A percentile compares a stretch with the other conserved stretches of the same genome.
Conservation (phyloP, 2,329 filamentous ascomycete genomes). For the Alternaria metachromatica region DNA sequence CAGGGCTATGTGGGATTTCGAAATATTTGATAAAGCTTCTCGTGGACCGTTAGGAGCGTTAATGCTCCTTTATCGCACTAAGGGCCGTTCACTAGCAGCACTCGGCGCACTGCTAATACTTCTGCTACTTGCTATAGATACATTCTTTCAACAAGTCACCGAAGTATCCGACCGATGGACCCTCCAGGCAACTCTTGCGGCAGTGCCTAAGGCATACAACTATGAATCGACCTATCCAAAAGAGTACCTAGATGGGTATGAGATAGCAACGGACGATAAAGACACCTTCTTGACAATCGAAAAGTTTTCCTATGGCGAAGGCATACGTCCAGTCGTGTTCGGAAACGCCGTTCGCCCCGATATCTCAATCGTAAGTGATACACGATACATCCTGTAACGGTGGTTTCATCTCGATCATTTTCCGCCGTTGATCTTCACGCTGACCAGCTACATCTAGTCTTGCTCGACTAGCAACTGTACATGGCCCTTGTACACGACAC, state of each 20-base stretch:
- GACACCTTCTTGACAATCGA: background rate
- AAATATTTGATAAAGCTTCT: constrained; percentile 39
- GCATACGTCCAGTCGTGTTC: constrained; percentile 23
- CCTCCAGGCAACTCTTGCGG: constrained; percentile 9
- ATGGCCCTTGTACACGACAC: constrained; percentile 34
- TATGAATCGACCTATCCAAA: constrained; percentile 11
- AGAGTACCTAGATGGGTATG: background rate
- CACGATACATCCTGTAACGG: constrained; percentile 16
- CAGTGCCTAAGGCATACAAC: constrained; percentile 11
- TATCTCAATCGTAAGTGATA: constrained; percentile 16
- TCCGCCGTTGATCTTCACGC: background rate
- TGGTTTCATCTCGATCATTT: constrained; percentile 30
- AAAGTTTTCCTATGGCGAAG: constrained; percentile 26
- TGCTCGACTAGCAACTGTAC: constrained; percentile 43
- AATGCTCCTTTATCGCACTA: constrained; percentile 20
- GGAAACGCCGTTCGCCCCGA: constrained; percentile 6
- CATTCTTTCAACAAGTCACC: constrained; percentile 33
- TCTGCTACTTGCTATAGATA: constrained; percentile 16
- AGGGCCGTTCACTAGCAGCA: constrained; percentile 20
- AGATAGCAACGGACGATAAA: background rate
- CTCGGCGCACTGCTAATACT: background rate
- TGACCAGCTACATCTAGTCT: background rate
- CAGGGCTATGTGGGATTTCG: constrained; percentile 37
- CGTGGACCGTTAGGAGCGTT: constrained; percentile 20
- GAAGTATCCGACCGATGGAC: constrained; percentile 19